Conservation (phyloP, 352 stramenopile genomes). For the Pythium vanterpoolii region DNA sequence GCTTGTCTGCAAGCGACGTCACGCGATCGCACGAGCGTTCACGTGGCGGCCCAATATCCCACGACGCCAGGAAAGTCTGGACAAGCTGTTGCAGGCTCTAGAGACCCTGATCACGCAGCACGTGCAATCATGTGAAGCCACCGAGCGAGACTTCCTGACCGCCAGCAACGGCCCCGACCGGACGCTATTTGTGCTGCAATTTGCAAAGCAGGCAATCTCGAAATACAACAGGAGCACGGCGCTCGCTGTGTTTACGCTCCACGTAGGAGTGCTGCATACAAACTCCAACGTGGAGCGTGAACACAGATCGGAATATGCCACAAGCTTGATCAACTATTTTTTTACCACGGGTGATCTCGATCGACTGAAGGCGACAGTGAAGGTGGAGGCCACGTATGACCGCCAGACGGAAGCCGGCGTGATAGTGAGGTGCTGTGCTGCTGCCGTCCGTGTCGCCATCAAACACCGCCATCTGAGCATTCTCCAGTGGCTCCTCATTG, state of each 20-base stretch:
- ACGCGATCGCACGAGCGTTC: not conserved
- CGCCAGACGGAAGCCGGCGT: not conserved
- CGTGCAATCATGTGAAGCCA: not conserved
- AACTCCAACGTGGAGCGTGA: no score
- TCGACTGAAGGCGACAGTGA: not conserved
- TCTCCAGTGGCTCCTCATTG: constrained; percentile 1
- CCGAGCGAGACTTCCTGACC: not conserved
- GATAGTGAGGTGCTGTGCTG: not conserved
- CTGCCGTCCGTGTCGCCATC: not conserved
- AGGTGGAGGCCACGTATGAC: not conserved
- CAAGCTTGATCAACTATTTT: not conserved
- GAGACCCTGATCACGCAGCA: not conserved
- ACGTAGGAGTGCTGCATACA: not conserved
- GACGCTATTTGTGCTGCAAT: not conserved
- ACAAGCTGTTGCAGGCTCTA: not conserved
- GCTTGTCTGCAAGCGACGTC: not conserved
- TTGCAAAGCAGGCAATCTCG: not conserved
- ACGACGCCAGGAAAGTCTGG: not conserved
- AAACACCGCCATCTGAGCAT: not conserved
- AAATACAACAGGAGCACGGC: not conserved
- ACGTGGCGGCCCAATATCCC: not conserved
- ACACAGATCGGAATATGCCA: not conserved
- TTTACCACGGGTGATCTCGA: not conserved
- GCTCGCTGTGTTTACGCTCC: not conserved
- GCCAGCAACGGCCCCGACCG: not conserved